Percentiles rank a stretch among this genome's conserved stretches.
Conservation (phyloP, 139 green algal genomes). For the Haematococcus lacustris region DNA sequence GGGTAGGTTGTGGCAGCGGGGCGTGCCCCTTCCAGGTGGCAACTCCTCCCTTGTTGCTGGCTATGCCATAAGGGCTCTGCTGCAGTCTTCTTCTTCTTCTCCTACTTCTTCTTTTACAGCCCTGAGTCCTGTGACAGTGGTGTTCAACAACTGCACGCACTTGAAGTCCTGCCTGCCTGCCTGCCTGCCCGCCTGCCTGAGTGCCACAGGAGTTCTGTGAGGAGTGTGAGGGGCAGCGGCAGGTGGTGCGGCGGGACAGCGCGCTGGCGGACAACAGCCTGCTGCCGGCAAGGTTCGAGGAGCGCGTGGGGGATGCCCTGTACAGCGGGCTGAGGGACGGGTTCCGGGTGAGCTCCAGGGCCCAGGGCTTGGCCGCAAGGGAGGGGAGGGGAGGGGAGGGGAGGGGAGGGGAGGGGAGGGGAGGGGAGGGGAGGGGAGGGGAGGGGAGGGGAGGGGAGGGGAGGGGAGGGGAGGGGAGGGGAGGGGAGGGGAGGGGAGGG, state of each 20-base stretch:
- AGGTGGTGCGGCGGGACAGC: conserved; percentile 31
- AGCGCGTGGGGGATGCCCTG: conserved; percentile 44
- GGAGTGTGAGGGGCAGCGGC: conserved; percentile 28
- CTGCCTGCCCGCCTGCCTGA: too few relatives aligned
- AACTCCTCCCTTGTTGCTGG: too few relatives aligned
- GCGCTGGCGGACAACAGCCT: conserved; percentile 38
- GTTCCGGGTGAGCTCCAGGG: conserved; percentile 64
- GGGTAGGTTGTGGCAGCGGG: too few relatives aligned
- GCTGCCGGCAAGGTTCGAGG: conserved; percentile 38
- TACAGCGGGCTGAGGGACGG: conserved; percentile 56
- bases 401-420: not conserved
- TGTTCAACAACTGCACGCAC: too few relatives aligned
- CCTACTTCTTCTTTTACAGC: too few relatives aligned
- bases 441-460: not conserved
- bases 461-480: not conserved
- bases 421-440: not conserved
- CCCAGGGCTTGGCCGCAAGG: too few relatives aligned
- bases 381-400: not conserved
- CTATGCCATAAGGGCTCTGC: too few relatives aligned
- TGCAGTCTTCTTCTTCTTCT: too few relatives aligned
- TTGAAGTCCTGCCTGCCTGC: too few relatives aligned
- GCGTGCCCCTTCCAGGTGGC: too few relatives aligned
- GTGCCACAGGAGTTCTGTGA: conserved; percentile 63
- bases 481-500: not conserved
- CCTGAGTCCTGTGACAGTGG: too few relatives aligned